Base-by-base conservation (phyloP, 1,284 basidiomycete genomes). In the Cryptococcus neoformans region DNA sequence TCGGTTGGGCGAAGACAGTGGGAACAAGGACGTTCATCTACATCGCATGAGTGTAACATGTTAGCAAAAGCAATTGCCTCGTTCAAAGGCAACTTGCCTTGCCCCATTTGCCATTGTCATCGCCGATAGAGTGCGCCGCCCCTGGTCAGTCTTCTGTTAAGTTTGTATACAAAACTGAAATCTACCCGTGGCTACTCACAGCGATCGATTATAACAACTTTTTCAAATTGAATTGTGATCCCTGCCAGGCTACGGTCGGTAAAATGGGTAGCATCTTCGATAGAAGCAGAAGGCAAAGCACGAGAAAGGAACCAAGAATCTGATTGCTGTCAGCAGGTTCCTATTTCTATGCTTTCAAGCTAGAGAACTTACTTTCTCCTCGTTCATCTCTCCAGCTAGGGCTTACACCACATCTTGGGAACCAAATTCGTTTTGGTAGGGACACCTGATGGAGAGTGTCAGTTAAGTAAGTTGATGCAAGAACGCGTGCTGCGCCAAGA, bases 161-260 rank as follows among this genome's bases (percentile, higher is more conserved):
- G 53, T 51, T 46, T 53, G 34, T 39, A 17, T 14, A 41, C 11
- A 4, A 8, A n/a, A 35, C 47, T 12, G 14, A 34, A 46, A 3
- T 28, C 42, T 50, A 39, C 6, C 35, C 1, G 10, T 14, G 44
- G 72, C n/a, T n/a, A n/a, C n/a, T n/a, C n/a, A n/a, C 75, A 65
- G 37, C 75, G 65, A 57, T 77, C 75, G 7, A 77, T 65, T 38
- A 77, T 70, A 14, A 77, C 71, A 6, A 68, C 66, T 37, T 62
- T 63, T 44, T 77, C 75, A 12, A 76, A 63, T 4, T 75, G 49
- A n/a, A 69, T 56, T 0, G 64, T 55, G 16, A 72, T 45, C n/a
- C 68, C 72, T 8, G 60, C 59, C 0, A 50, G 51, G 5, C 63
- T 62, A 12, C 68, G 56, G 48, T 70, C 68, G 8, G 60, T 53